Evolutionary conservation across 306 rosid species (phyloP).

Genomic region (Ormosia semicastrata): DNA sequence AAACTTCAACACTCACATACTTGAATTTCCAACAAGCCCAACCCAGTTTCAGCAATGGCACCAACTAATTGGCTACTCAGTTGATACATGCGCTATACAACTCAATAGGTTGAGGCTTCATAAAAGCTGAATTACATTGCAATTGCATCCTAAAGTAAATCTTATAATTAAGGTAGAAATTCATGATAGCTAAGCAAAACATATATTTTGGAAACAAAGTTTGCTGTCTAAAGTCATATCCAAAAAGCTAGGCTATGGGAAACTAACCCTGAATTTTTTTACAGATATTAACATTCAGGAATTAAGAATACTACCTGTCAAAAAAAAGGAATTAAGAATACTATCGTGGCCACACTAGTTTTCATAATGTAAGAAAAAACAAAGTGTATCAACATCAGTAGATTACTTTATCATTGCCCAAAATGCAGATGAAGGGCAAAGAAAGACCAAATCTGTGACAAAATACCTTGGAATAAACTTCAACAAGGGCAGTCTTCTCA

Average conservation of each 20-base stretch:
- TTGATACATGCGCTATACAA: neutral
- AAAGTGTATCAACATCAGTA: neutral
- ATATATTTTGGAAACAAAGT: neutral
- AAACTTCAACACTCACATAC: no score
- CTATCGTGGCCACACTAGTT: neutral
- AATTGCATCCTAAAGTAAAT: neutral
- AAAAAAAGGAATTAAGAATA: neutral
- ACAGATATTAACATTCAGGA: neutral
- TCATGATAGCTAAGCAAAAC: neutral
- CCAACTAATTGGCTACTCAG: neutral
- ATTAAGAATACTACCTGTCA: neutral
- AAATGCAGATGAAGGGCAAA: neutral
- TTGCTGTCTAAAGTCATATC: neutral
- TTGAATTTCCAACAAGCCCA: neutral
- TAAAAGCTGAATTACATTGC: neutral
- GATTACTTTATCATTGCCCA: neutral
- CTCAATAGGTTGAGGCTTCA: neutral
- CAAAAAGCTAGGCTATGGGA: neutral
- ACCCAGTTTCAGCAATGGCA: neutral
- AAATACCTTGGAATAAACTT: constrained; percentile 76
- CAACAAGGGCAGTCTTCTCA: constrained; percentile 62
- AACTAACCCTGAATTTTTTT: neutral
- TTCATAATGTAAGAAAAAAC: neutral
- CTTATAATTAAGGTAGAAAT: neutral
- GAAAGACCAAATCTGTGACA: neutral